Base-by-base conservation (phyloP, 345 rosid species). In the Hibiscus tridactylites region DNA sequence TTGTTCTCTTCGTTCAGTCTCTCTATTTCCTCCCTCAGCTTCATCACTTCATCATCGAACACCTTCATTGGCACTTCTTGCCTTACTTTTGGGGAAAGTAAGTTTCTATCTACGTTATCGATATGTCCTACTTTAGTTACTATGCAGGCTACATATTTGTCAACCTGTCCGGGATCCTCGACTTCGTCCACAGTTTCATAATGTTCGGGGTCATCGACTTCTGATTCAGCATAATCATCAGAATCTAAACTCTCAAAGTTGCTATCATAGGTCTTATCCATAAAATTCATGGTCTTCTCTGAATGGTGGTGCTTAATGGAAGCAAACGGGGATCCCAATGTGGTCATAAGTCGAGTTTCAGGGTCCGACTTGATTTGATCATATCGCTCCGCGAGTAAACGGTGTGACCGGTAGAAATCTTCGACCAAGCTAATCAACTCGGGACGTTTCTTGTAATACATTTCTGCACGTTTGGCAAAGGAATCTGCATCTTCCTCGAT, bases 401-500 rank as follows among this genome's bases (percentile, higher is more conserved):
- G 85, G 73, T 95, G 87, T 6, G 88, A 75, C n/a, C 89, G 85
- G 54, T 95, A 89, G 76, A 89, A 87, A 68, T 92, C 93, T 73
- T 88, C 79, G 31, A 92, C 91, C 81, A 94, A 71, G 87, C 72
- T 75, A 74, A 91, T 78, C 16, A 95, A 83, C 80, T 92, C 96
- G 0, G 93, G 97, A 42, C 93, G 83, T 69, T 83, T 92, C 86
- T 82, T 86, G 87, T 89, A 92, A 78, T 88, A 90, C 89, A 90
- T 89, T 85, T 95, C 97, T 0, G 96, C 99, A 4, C 97, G 92
- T 65, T 90, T 90, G 0, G 97, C 96, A 69, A 95, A 95, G 24
- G 99, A 92, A 75, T 92, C 94, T 12, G 97, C 94, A 61, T 95
- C 96, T 78, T 83, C 84, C 69, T 90, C 96, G 0, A 95, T 84